Conservation (phyloP, 1,139 yeast species). For the Nakaseomyces delphensis region DNA sequence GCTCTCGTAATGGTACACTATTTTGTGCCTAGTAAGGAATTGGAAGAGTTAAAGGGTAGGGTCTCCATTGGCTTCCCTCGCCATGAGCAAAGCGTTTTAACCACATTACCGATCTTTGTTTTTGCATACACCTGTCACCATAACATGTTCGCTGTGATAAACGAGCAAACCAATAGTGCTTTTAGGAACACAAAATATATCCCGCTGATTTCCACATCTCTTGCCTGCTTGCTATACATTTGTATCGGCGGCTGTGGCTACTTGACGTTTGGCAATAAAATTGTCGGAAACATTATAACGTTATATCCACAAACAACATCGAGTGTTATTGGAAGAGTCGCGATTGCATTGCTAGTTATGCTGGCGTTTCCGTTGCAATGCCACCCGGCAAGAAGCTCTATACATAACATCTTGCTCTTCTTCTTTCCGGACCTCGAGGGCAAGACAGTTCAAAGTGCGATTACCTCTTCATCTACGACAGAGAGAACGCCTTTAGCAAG, state of each 20-base stretch:
- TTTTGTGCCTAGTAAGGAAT: conserved; percentile 34
- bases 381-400: conserved; percentile 42
- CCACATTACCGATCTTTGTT: conserved; percentile 62
- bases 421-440: background rate
- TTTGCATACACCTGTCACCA: conserved; percentile 80
- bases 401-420: conserved; percentile 6
- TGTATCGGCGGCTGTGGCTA: conserved; percentile 62
- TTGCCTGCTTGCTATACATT: conserved; percentile 51
- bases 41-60: conserved; percentile 29
- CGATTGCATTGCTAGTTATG: conserved; percentile 61
- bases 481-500: conserved; percentile 6
- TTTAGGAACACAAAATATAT: conserved; percentile 46
- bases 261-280: conserved; percentile 58
- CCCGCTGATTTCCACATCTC: conserved; percentile 46
- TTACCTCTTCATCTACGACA: background rate
- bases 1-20: conserved; percentile 54
- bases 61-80: conserved; percentile 35
- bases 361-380: conserved; percentile 68
- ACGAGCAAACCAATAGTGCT: conserved; percentile 50
- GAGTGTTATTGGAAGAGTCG: conserved; percentile 60
- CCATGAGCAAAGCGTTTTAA: conserved; percentile 32
- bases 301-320: conserved; percentile 56
- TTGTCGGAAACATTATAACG: conserved; percentile 59
- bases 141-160: conserved; percentile 67
- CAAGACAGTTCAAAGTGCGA: background rate